These are phyloP conservation scores for Linnemannia hyalina DNA, from an alignment of 192 early-diverging fungal genomes.

Conservation along the genomic window DNA sequence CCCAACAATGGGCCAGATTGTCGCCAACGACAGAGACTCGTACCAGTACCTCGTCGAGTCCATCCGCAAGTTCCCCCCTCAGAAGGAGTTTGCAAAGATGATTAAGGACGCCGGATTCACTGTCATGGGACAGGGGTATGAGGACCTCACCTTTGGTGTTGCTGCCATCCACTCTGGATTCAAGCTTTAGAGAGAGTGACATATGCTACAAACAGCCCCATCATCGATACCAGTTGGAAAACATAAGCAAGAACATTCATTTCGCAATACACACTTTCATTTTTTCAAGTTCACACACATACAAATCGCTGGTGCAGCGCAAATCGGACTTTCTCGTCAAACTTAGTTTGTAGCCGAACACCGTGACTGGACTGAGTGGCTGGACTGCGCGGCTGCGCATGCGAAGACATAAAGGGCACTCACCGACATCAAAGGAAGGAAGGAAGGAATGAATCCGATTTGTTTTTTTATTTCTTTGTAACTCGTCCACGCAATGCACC, in stretches of 20 bases:
- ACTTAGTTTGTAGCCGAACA: too few species aligned
- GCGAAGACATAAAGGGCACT: neutral
- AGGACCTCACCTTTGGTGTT: slow-evolving; percentile 97
- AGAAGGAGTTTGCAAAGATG: slow-evolving; percentile 91
- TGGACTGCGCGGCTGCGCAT: too few species aligned
- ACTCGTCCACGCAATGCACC: neutral
- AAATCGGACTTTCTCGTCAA: too few species aligned
- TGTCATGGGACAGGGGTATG: slow-evolving; percentile 89
- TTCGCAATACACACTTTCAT: neutral
- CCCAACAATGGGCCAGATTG: slow-evolving; percentile 85
- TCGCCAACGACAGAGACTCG: slow-evolving; percentile 90
- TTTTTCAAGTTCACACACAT: neutral
- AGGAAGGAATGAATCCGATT: neutral
- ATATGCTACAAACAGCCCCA: neutral
- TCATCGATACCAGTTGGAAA: neutral
- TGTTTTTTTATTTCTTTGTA: neutral
- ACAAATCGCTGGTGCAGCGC: too few species aligned
- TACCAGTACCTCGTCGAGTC: slow-evolving; percentile 99
- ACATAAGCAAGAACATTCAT: neutral
- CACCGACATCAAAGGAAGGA: neutral
- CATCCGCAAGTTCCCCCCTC: slow-evolving; percentile 93
- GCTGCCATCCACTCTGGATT: slow-evolving; percentile 96
- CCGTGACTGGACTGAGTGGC: too few species aligned
- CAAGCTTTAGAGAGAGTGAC: slow-evolving; percentile 74
- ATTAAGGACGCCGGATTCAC: slow-evolving; percentile 93